phyloP scores from a whole-genome alignment of 306 rosid species.

The Glycyrrhiza uralensis region DNA sequence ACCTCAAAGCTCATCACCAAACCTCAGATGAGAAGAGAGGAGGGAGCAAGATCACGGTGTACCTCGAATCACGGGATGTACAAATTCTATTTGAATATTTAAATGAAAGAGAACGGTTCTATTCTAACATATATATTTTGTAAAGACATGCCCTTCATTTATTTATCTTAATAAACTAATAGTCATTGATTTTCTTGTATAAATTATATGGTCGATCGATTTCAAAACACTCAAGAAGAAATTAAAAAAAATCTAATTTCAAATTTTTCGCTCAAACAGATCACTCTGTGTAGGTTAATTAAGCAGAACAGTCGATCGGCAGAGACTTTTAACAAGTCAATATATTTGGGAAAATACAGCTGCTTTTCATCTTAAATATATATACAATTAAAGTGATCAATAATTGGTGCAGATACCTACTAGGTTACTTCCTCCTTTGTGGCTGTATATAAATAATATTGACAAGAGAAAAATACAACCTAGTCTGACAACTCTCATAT shows the following conservation, averaged over 20 bases:
- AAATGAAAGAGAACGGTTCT: neutral
- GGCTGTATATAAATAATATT: neutral
- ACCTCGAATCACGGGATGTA: no score
- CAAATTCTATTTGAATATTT: neutral
- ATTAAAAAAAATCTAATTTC: neutral
- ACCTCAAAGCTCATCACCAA: no score
- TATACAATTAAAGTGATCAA: neutral
- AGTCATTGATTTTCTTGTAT: neutral
- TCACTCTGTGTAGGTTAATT: neutral
- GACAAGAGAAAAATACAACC: constrained; percentile 20
- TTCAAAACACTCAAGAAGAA: neutral
- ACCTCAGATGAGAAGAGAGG: no score
- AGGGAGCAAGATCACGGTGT: no score
- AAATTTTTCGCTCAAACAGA: neutral
- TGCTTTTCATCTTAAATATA: neutral
- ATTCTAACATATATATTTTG: neutral
- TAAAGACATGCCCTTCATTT: no score
- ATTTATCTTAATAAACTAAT: neutral
- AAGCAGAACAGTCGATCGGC: neutral
- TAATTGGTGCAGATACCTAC: neutral
- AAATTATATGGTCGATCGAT: neutral
- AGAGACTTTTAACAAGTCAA: neutral
- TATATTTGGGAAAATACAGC: neutral
- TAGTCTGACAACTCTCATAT: neutral
- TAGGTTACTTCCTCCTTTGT: neutral